Base-by-base conservation (phyloP, 2,329 filamentous ascomycete species). In the Verticillium isaacii region DNA sequence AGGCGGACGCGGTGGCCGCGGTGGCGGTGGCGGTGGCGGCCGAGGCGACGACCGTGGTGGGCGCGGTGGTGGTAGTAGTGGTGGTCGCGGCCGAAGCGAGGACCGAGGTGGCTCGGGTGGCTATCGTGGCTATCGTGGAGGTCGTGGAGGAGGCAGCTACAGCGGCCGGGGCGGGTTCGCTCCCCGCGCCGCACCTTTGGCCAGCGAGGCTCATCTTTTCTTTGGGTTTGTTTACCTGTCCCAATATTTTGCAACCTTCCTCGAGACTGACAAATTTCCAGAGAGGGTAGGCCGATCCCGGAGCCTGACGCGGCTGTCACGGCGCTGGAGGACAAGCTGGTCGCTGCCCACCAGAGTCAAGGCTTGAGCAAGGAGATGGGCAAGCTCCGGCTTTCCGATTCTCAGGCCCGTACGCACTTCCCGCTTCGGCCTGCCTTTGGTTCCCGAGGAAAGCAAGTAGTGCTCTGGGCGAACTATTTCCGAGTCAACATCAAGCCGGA, bases 401-500 rank as follows among this genome's bases (percentile, higher is more conserved):
- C 57, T 60, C 59, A 57, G n/a, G 25, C 25, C 9, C 14, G 17
- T 8, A 17, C 15, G 17, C 25, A 32, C 14, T 75, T 85, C 56
- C 81, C 83, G 2, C 61, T 68, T 8, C 78, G 84, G 2, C 84
- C 84, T 23, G 78, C 77, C 1, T 86, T 79, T 64, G 82, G 83
- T 23, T 75, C 69, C 3, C 66, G 65, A 5, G 84, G 84, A 4
- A 70, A 56, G 1, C 55, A 69, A 0, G 77, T 83, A 2, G 66
- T 73, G 1, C 72, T 86, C 0, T 85, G 82, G 81, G 74, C 82
- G 5, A 86, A 87, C 68, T 86, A 82, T 66, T 85, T 84, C 66
- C 72, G 72, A 1, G 62, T 86, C 57, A 67, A 74, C 7, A 65
- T 81, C 8, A 74, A 75, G 50, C 67, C 72, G 0, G 67, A 73